Conservation (phyloP, 2,329 filamentous ascomycete species). For the Curvularia sp. region DNA sequence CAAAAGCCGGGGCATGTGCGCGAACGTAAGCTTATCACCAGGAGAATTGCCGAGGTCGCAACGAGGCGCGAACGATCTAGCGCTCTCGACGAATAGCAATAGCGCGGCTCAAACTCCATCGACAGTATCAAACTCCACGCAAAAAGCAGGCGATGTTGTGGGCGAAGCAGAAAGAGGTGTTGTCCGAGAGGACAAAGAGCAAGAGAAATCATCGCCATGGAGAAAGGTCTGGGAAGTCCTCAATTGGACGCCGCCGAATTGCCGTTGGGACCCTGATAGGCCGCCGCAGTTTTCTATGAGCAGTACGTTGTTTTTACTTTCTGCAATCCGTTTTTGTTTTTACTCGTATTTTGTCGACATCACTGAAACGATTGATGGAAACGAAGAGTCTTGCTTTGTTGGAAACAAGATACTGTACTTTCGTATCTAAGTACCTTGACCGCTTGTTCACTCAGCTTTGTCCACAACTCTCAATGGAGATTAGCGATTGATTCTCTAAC, state of each 20-base stretch:
- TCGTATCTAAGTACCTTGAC: background rate
- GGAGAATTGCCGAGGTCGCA: background rate
- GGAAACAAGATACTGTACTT: background rate
- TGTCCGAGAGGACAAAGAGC: background rate
- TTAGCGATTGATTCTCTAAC: background rate
- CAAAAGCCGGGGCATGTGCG: conserved; percentile 5
- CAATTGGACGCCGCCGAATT: conserved; percentile 68
- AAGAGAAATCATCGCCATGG: conserved; percentile 24
- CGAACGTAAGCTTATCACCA: background rate
- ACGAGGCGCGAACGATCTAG: background rate
- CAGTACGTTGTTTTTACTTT: conserved; percentile 21
- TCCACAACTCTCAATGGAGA: background rate
- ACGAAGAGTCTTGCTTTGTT: background rate
- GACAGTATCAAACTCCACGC: background rate
- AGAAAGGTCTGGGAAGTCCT: conserved; percentile 45
- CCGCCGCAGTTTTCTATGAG: conserved; percentile 72
- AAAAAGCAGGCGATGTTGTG: background rate
- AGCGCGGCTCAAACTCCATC: background rate
- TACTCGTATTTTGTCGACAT: no score
- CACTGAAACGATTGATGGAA: background rate
- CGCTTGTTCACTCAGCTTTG: background rate
- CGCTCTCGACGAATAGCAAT: background rate
- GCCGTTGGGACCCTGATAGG: conserved; percentile 70
- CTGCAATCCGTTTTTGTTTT: background rate
- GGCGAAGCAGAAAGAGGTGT: background rate